phyloP scores from a whole-genome alignment of 495 filamentous ascomycete species.

The Penicillium paradoxum region DNA sequence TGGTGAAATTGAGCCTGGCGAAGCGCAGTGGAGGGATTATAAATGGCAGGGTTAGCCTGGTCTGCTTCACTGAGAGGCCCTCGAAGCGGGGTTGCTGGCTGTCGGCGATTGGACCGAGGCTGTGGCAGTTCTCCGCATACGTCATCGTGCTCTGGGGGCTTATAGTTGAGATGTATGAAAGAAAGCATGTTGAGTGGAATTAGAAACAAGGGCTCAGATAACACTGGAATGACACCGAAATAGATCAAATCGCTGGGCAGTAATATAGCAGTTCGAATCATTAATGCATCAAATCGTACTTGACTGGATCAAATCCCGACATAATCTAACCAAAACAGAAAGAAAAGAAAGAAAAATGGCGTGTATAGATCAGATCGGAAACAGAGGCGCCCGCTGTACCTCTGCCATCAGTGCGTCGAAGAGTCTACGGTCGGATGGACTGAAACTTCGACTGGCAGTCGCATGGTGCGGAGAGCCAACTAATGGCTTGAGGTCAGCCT shows the following conservation, averaged over 20 bases:
- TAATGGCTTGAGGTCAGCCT: conserved; percentile 32
- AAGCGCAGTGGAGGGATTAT: neutral
- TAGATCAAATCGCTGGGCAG: neutral
- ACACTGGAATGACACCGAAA: neutral
- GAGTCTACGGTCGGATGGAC: conserved; percentile 14
- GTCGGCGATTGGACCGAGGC: neutral
- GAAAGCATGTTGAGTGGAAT: neutral
- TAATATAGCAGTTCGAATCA: neutral
- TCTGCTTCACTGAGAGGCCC: neutral
- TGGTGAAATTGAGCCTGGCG: neutral
- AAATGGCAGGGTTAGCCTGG: no score
- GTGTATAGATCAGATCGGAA: neutral
- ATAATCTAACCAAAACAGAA: neutral
- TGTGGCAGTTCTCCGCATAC: neutral
- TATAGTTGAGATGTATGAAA: neutral
- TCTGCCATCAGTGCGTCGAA: conserved; percentile 21
- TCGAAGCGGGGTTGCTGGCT: conserved; percentile 5
- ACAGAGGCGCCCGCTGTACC: conserved; percentile 10
- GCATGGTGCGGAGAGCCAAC: conserved; percentile 11
- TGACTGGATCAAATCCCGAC: neutral
- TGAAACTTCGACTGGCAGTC: conserved; percentile 1
- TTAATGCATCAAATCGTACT: conserved; percentile 2
- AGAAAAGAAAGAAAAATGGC: neutral
- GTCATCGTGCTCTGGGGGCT: neutral
- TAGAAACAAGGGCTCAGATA: neutral